Conservation (phyloP, 169 alveolate species). For the Plasmodium yoelii region DNA sequence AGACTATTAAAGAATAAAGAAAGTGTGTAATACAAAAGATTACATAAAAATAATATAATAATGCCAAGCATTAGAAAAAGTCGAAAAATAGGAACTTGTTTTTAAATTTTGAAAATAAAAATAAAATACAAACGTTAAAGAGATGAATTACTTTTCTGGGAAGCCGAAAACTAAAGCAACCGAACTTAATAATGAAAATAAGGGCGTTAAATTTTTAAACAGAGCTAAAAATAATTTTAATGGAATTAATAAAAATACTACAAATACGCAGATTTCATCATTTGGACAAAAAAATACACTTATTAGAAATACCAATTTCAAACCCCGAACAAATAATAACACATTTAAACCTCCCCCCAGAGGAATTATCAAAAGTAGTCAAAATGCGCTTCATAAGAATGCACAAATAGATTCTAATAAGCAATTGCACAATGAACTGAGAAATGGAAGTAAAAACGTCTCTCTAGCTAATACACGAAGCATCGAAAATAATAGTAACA, state of each 20-base stretch:
- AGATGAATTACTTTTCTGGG: conserved; percentile 50
- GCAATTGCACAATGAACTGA: conserved; percentile 9
- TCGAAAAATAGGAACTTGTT: conserved; percentile 8
- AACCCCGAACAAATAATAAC: conserved; percentile 30
- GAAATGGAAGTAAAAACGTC: conserved; percentile 3
- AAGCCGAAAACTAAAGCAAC: conserved; percentile 49
- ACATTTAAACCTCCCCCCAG: conserved; percentile 32
- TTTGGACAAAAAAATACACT: conserved; percentile 20
- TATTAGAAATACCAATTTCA: conserved; percentile 29
- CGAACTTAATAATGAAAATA: conserved; percentile 50
- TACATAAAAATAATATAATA: neutral
- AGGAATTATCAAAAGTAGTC: conserved; percentile 32
- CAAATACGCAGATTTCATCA: neutral
- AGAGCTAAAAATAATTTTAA: conserved; percentile 31
- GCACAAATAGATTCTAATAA: conserved; percentile 4
- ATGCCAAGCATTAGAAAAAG: conserved; percentile 4
- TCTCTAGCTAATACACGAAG: conserved; percentile 6
- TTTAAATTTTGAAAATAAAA: conserved; percentile 2
- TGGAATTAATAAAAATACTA: conserved; percentile 20
- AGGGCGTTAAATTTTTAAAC: conserved; percentile 60
- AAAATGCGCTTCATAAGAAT: conserved; percentile 15
- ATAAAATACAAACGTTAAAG: conserved; percentile 11
- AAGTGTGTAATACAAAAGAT: neutral
- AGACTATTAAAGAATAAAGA: neutral
- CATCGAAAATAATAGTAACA: neutral